Evolutionary conservation across 176 grass and related monocot genomes (phyloP).

Genomic region (Triticum monococcum): DNA sequence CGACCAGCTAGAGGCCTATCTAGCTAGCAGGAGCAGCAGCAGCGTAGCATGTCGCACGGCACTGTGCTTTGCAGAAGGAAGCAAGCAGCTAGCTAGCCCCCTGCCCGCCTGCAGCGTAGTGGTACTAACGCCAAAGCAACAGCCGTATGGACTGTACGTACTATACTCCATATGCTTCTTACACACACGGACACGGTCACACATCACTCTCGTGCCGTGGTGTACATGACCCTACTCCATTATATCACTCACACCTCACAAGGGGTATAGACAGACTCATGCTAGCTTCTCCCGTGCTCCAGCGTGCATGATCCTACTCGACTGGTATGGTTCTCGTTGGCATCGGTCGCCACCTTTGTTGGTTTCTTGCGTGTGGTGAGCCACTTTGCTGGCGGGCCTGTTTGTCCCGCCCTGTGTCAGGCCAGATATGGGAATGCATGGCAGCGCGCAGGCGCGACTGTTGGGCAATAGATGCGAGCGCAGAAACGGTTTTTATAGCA

Average conservation of each 20-base stretch:
- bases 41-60: constrained; percentile 8
- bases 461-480: constrained; percentile 43
- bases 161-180: no score
- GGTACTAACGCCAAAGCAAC: no score
- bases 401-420: constrained; percentile 23
- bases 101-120: neutral
- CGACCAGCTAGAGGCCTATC: neutral
- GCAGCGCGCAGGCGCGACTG: constrained; percentile 20
- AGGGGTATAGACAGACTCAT: no score
- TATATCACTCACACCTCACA: neutral
- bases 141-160: no score
- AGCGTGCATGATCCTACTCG: no score
- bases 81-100: neutral
- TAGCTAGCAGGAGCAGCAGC: neutral
- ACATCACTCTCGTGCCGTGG: no score
- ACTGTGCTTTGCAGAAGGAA: constrained; percentile 16
- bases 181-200: no score
- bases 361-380: neutral
- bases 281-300: no score
- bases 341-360: neutral
- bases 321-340: neutral
- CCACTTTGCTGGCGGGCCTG: constrained; percentile 10
- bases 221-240: no score
- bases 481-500: neutral
- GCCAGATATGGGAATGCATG: constrained; percentile 50